Conservation (phyloP, 1,284 basidiomycete species). For the Cryptococcus maquisensis region DNA sequence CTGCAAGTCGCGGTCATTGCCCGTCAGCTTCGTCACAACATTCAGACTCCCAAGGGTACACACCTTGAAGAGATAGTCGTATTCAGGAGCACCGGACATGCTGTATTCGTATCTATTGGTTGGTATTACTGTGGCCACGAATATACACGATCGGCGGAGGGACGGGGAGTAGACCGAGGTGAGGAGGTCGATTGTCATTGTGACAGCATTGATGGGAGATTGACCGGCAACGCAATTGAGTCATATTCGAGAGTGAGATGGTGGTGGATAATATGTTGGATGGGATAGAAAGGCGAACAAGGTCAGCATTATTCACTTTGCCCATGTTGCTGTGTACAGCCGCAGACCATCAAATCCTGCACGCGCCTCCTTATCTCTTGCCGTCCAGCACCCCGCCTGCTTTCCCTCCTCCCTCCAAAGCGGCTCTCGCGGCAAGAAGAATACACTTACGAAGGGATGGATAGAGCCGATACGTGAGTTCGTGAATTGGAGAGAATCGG, state of each 20-base stretch:
- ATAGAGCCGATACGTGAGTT: not conserved
- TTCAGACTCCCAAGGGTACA: not conserved
- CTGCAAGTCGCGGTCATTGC: conserved; percentile 30
- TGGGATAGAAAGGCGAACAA: no score
- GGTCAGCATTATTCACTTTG: not conserved
- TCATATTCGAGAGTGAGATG: no score
- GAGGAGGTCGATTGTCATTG: not conserved
- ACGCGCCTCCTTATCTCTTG: not conserved
- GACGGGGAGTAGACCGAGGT: not conserved
- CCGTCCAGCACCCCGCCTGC: not conserved
- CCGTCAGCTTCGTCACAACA: not conserved
- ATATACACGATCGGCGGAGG: not conserved
- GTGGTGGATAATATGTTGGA: no score
- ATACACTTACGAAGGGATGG: not conserved
- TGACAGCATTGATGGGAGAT: not conserved
- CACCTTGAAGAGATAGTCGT: conserved; percentile 92
- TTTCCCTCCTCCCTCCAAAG: not conserved
- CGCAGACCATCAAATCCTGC: not conserved
- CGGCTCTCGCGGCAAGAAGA: not conserved
- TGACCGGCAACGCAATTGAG: not conserved
- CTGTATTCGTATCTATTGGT: not conserved
- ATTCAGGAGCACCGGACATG: conserved; percentile 62
- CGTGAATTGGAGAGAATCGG: not conserved
- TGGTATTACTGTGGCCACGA: not conserved
- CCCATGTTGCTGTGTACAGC: not conserved